Conservation (phyloP, 805 yeast genomes). For the Saccharomycopsis sp. region DNA sequence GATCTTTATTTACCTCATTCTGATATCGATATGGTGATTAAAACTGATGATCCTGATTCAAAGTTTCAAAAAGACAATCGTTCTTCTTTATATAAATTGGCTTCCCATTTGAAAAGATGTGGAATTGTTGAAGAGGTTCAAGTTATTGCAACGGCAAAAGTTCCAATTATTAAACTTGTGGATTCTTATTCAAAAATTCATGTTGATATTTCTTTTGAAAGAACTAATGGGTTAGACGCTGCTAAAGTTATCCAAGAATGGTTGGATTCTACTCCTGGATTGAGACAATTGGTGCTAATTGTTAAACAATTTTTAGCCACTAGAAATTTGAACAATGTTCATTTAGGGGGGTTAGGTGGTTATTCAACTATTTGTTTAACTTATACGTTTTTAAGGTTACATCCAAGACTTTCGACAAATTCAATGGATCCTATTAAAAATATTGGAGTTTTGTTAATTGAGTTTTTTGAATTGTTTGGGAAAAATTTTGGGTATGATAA, state of each 20-base stretch:
- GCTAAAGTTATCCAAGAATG: slow-evolving; percentile 70
- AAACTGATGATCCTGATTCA: slow-evolving; percentile 33
- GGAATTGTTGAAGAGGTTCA: slow-evolving; percentile 64
- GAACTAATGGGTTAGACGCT: slow-evolving; percentile 72
- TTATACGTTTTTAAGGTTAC: slow-evolving; percentile 65
- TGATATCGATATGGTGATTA: slow-evolving; percentile 87
- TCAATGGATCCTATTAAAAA: slow-evolving; percentile 62
- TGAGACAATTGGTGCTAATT: slow-evolving; percentile 71
- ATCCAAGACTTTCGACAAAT: slow-evolving; percentile 63
- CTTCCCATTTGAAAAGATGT: slow-evolving; percentile 53
- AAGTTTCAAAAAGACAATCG: slow-evolving; percentile 36
- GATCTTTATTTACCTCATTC: slow-evolving; percentile 90
- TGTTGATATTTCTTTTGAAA: slow-evolving; percentile 85
- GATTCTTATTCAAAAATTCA: slow-evolving; percentile 63
- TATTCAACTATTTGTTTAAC: slow-evolving; percentile 85
- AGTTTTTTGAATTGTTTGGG: slow-evolving; percentile 89
- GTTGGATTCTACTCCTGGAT: slow-evolving; percentile 63
- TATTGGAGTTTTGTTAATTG: slow-evolving; percentile 76
- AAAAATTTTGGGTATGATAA: slow-evolving; percentile 77
- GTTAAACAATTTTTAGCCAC: slow-evolving; percentile 78
- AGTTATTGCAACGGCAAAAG: slow-evolving; percentile 83
- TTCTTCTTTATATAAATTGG: slow-evolving; percentile 58
- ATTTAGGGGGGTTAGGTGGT: slow-evolving; percentile 91
- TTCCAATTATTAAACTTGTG: slow-evolving; percentile 86
- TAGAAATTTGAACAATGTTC: slow-evolving; percentile 74